Base-by-base conservation (phyloP, 345 rosid species). In the Combretum micranthum region DNA sequence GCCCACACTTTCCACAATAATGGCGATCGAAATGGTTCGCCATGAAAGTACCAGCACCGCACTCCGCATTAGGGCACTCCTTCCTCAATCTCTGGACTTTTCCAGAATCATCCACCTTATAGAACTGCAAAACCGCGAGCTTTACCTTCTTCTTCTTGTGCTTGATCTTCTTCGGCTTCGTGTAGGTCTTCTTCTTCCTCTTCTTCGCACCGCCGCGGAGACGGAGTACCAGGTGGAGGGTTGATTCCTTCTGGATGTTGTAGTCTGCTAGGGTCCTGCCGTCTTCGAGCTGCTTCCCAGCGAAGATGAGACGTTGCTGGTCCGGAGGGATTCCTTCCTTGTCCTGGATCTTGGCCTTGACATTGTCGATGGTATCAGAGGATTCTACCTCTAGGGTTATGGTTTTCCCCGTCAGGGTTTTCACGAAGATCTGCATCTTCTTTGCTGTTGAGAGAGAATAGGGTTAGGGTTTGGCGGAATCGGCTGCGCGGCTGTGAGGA, bases 341-440 rank as follows among this genome's bases (percentile, higher is more conserved):
- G 78, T 83, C 88, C 53, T 83, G 88, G 75, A 83, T 80, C 83
- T 83, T 83, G 18, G 85, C 81, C 69, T 83, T 76, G 43, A 83
- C 85, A 52, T 83, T 83, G 69, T 83, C 88, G 72, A 83, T 80
- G 22, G 88, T 83, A 69, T 83, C 85, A 13, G 81, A 75, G 20
- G 83, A 77, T 56, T 83, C 88, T 0, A 83, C 85, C 81, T 84
- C 90, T 0, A 84, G 82, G 42, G 87, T 84, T 15, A 84, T 81
- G 16, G 87, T 83, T 76, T 83, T 83, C 47, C 90, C 90, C 67
- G 91, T 81, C 16, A 84, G 80, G 83, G 91, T 81, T 64, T 84
- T 84, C 66, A 82, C 90, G 66, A 84, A 84, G 78, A 84, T 81
- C 83, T 84, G 90, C 90, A 84, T 84, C 69, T 64, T 68, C 32